Evolutionary conservation across 441 rosid genomes (phyloP).

Genomic region (Pelargonium australe): DNA sequence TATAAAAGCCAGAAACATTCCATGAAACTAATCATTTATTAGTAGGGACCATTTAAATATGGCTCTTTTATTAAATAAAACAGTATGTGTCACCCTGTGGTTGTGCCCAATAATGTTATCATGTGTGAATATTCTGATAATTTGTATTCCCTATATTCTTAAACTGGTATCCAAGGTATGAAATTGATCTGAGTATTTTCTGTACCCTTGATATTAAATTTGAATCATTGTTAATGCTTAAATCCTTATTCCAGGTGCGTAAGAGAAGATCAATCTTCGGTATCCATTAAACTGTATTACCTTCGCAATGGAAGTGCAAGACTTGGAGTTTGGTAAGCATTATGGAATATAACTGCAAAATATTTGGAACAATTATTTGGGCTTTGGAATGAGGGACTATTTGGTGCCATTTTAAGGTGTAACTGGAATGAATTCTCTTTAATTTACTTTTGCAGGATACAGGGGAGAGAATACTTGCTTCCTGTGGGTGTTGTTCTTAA

Average conservation of each 20-base stretch:
- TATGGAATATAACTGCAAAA: neutral
- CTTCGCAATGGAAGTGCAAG: constrained; percentile 92
- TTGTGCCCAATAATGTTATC: neutral
- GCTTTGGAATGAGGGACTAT: constrained; percentile 8
- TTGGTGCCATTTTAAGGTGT: neutral
- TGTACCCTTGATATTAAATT: neutral
- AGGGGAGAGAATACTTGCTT: constrained; percentile 78
- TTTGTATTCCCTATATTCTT: neutral
- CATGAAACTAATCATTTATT: too few relatives aligned
- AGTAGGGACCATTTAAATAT: too few relatives aligned
- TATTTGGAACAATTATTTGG: constrained; percentile 7
- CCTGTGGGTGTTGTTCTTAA: constrained; percentile 85
- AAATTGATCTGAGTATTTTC: neutral
- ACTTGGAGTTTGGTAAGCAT: constrained; percentile 86
- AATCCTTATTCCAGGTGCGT: constrained; percentile 58
- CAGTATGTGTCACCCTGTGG: too few relatives aligned
- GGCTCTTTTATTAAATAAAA: too few relatives aligned
- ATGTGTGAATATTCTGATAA: neutral
- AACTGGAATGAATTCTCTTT: constrained; percentile 9
- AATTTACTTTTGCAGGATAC: constrained; percentile 54
- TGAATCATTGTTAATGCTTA: neutral
- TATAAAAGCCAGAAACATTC: too few relatives aligned
- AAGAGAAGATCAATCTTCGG: constrained; percentile 85
- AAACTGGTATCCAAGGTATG: neutral
- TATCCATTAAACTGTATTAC: constrained; percentile 76